phyloP scores from a whole-genome alignment of 768 basidiomycete genomes.

The Daedaleopsis sinensis region DNA sequence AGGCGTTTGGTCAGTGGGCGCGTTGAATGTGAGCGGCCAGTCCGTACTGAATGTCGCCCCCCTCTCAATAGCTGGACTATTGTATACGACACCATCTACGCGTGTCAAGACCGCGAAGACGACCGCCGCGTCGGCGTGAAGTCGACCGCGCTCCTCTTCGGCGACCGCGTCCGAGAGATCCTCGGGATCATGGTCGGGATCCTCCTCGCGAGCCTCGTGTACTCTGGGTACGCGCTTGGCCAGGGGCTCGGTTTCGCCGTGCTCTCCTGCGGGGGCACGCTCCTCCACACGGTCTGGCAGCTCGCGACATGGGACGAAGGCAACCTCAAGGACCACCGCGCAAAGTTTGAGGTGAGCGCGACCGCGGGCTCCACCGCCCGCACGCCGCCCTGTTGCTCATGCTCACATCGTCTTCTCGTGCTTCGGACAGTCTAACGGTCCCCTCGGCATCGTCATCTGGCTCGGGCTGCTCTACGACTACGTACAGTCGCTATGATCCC shows the following conservation, averaged over 20 bases:
- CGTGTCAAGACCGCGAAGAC: constrained; percentile 77
- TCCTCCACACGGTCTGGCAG: constrained; percentile 50
- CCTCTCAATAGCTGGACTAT: constrained; percentile 42
- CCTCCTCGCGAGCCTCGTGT: constrained; percentile 45
- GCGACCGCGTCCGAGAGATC: constrained; percentile 57
- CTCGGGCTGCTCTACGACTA: neutral
- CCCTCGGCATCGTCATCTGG: neutral
- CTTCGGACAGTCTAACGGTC: neutral
- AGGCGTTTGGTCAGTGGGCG: constrained; percentile 19
- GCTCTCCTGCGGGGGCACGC: constrained; percentile 49
- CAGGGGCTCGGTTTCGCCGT: constrained; percentile 52
- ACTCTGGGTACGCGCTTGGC: constrained; percentile 54
- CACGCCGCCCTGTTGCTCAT: neutral
- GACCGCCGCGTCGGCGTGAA: constrained; percentile 74
- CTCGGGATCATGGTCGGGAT: constrained; percentile 58
- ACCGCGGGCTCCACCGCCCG: neutral
- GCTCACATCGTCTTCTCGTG: neutral
- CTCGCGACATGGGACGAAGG: constrained; percentile 44
- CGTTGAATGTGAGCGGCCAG: constrained; percentile 25
- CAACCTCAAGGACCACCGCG: constrained; percentile 37
- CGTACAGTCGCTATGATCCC: neutral
- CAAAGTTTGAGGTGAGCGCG: constrained; percentile 34
- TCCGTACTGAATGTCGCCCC: too few relatives aligned
- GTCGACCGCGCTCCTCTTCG: constrained; percentile 77
- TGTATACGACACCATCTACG: constrained; percentile 70